Base-by-base conservation (phyloP, 345 rosid species). In the Eucalyptus melliodora region DNA sequence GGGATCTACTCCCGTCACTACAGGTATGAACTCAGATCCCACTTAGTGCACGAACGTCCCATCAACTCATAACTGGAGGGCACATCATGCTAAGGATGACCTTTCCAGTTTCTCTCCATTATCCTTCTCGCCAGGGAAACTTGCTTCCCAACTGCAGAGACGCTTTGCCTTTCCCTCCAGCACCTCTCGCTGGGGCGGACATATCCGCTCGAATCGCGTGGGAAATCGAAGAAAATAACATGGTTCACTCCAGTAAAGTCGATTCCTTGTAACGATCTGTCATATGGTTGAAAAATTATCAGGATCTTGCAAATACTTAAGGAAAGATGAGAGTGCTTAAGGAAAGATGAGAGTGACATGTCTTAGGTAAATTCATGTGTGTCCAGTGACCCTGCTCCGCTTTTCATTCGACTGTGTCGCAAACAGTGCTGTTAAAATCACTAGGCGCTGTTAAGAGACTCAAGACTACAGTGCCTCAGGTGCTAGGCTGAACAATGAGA, bases 151-250 rank as follows among this genome's bases (percentile, higher is more conserved):
- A 97, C 97, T 49, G 93, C 99, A 92, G 96, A 95, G 86, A 95
- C 8, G 21, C 9, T 51, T 51, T 97, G 62, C 99, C 99, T 87
- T 89, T 95, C 91, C 99, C 97, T 90, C 95, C 93, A 6, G 96
- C 98, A 16, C 99, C 98, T 93, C 99, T 94, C 27, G 96, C 99
- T 45, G 98, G 95, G 97, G 6, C 98, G 95, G 16, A 97, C 99
- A 19, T 96, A 97, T 93, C 95, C 97, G 88, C 99, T 97, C 40
- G 96, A 99, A 89, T 97, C 96, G 15, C 98, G 96, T 1, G 98
- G 99, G 47, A 94, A 97, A 91, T 95, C 97, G 59, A 97, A 97
- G 11, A 97, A 97, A 45, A 97, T 88, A 30, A 97, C 98, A 87
- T 95, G 99, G 93, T 95, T 97, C 89, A 95, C 99, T 86, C 96